Evolutionary conservation across 768 basidiomycete species (phyloP).

Genomic region (Boletus huronensis): DNA sequence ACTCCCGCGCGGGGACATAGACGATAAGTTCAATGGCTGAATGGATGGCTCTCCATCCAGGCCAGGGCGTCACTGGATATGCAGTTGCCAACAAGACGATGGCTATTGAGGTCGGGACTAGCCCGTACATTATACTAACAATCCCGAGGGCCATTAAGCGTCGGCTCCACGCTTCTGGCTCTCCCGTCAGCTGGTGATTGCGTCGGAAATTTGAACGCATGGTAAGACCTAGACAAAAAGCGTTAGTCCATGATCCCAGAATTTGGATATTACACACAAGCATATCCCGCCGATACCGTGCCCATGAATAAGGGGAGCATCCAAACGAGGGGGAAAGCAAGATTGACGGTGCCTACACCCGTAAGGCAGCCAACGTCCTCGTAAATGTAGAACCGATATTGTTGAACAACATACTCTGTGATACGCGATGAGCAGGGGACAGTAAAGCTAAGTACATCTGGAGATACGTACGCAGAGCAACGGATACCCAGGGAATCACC

Average conservation of each 20-base stretch:
- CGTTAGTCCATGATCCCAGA: neutral
- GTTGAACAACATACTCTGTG: constrained; percentile 46
- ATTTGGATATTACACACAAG: constrained; percentile 10
- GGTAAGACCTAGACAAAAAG: constrained; percentile 6
- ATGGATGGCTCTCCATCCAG: constrained; percentile 19
- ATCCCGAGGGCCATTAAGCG: constrained; percentile 13
- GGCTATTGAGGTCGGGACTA: constrained; percentile 13
- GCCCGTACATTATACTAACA: constrained; percentile 5
- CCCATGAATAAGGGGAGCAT: constrained; percentile 46
- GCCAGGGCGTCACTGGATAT: constrained; percentile 16
- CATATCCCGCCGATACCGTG: constrained; percentile 42
- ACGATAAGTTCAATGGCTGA: constrained; percentile 7
- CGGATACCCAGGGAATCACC: constrained; percentile 31
- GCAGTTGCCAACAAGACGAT: constrained; percentile 4
- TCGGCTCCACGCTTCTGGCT: constrained; percentile 5
- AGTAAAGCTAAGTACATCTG: no score
- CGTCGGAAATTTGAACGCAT: constrained; percentile 2
- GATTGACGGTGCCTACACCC: constrained; percentile 31
- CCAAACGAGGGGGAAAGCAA: constrained; percentile 41
- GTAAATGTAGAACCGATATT: constrained; percentile 49
- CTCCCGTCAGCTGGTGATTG: neutral
- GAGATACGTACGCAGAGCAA: constrained; percentile 28
- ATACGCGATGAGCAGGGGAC: constrained; percentile 1
- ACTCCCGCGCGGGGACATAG: constrained; percentile 6
- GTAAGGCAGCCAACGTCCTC: constrained; percentile 46